Percentiles rank a stretch among this genome's conserved stretches.
These are phyloP conservation scores for Poa pratensis DNA, from an alignment of 176 grass and related monocot species.

Conservation along the genomic window DNA sequence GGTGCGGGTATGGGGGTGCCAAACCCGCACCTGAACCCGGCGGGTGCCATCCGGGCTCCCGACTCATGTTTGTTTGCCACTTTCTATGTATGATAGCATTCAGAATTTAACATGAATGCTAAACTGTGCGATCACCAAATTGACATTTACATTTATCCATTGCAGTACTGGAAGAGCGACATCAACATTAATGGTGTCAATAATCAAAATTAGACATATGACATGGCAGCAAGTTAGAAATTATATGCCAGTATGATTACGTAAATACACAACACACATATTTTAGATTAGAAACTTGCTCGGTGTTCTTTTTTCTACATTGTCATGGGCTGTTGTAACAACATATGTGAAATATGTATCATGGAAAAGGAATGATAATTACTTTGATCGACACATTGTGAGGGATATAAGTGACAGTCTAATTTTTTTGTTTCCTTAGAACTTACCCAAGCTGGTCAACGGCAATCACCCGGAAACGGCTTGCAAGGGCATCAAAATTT, in stretches of 20 bases:
- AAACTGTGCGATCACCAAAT: background rate
- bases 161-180: background rate
- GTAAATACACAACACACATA: background rate
- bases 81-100: background rate
- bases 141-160: too few species aligned
- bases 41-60: too few species aligned
- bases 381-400: background rate
- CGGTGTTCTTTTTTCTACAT: background rate
- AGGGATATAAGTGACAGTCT: background rate
- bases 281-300: background rate
- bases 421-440: background rate
- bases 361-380: too few species aligned
- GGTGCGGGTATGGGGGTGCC: too few species aligned
- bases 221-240: background rate
- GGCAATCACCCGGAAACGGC: conserved; percentile 79
- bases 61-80: background rate
- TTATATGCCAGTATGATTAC: background rate
- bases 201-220: background rate
- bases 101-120: background rate
- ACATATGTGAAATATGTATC: background rate
- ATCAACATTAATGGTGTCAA: background rate
- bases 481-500: conserved; percentile 88
- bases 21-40: too few species aligned
- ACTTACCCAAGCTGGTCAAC: conserved; percentile 94
- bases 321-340: background rate